Base-by-base conservation (phyloP, 495 filamentous ascomycete species). In the Letharia columbiana region DNA sequence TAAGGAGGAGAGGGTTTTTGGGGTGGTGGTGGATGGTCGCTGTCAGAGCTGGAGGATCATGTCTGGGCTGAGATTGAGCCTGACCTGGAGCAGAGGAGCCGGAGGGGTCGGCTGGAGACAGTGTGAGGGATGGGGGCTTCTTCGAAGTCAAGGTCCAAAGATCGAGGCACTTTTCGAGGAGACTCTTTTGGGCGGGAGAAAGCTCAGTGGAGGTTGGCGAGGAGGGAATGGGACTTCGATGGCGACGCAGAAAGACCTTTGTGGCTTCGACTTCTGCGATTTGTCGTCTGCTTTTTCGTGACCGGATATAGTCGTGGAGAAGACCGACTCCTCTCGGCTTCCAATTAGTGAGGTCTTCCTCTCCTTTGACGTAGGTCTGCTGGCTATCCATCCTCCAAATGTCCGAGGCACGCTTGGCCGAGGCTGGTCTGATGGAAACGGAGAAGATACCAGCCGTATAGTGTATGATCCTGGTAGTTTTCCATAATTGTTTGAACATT, bases 351-450 rank as follows among this genome's bases (percentile, higher is more conserved):
- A 98, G 80, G 28, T 84, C 80, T 74, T 98, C 94, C 75, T 98
- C 93, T 41, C 94, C 94, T 73, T 95, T 96, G 68, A 98, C 89
- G 71, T 96, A 97, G 72, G 93, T 89, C 68, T 93, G 86, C 59
- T 91, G 86, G 4, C 91, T 97, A 74, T 92, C 93, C 91, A 98
- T 96, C 61, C 94, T 84, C 94, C 94, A 98, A 6, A 98, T 81
- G 71, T 98, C 94, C 11, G 90, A 90, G 0, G 90, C 94, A 39
- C 90, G 85, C 75, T 96, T 96, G 50, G 93, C 91, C 31, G 91
- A 91, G 15, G 89, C 86, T 0, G 94, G 94, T 50, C 89, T 89
- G 74, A 99, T 86, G 39, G 85, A 83, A 47, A 97, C 77, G 12
- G 89, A 89, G 78, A 95, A 99, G 67, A 96, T 88, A 49, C 85